Conservation (phyloP, 2,329 filamentous ascomycete genomes). For the Xylaria sp. region DNA sequence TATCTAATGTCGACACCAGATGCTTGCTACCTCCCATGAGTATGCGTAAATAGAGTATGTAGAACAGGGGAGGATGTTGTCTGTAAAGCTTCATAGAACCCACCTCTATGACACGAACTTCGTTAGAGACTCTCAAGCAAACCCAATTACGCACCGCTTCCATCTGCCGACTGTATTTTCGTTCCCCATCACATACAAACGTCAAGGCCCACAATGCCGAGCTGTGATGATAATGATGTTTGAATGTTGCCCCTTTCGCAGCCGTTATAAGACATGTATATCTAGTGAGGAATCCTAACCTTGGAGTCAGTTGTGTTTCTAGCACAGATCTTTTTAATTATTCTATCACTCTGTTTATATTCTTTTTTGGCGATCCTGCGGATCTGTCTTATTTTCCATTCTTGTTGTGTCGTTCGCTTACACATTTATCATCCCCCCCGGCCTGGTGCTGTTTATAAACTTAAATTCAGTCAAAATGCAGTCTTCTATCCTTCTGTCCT, state of each 20-base stretch:
- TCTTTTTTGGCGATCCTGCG: constrained; percentile 45
- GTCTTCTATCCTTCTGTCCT: constrained; percentile 50
- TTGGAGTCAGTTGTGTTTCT: constrained; percentile 43
- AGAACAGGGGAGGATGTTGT: not conserved
- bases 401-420: constrained; percentile 37
- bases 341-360: constrained; percentile 39
- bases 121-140: constrained; percentile 28
- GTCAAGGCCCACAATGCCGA: constrained; percentile 19
- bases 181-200: constrained; percentile 24
- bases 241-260: constrained; percentile 28
- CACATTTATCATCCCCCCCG: constrained; percentile 46
- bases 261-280: constrained; percentile 41
- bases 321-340: not conserved
- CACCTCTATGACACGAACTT: constrained; percentile 31
- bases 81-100: constrained; percentile 25
- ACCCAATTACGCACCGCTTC: constrained; percentile 8
- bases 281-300: constrained; percentile 36
- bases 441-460: constrained; percentile 50
- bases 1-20: not conserved
- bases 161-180: constrained; percentile 12
- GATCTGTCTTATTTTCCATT: constrained; percentile 44
- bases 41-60: not conserved
- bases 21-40: not conserved
- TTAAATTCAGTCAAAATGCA: constrained; percentile 51
- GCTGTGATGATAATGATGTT: constrained; percentile 11